Percentiles rank a stretch among this genome's conserved stretches.
Evolutionary conservation across 495 filamentous ascomycete species (phyloP).

Genomic region (Amorphotheca resinae): DNA sequence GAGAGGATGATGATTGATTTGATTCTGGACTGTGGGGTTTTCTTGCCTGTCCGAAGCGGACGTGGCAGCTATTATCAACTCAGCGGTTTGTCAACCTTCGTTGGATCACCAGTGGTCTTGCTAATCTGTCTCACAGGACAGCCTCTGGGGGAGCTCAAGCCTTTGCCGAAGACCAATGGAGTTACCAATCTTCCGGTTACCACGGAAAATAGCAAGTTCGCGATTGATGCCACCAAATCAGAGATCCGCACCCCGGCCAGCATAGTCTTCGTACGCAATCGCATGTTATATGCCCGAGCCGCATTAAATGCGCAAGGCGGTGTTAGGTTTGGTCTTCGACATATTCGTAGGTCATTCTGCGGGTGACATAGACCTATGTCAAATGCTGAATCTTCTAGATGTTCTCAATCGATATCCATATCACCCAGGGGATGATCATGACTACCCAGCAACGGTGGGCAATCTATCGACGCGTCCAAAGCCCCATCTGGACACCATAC

Average conservation of each 20-base stretch:
- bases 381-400: conserved; percentile 41
- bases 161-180: background rate
- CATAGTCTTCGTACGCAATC: conserved; percentile 67
- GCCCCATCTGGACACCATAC: conserved; percentile 31
- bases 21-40: conserved; percentile 68
- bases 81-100: conserved; percentile 43
- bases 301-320: conserved; percentile 51
- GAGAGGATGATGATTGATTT: conserved; percentile 74
- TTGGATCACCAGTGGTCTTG: conserved; percentile 3
- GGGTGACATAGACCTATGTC: too few relatives aligned
- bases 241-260: conserved; percentile 34
- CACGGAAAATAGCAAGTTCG: background rate
- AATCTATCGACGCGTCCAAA: background rate
- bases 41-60: conserved; percentile 45
- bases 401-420: conserved; percentile 63
- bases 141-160: conserved; percentile 15
- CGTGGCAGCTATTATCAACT: conserved; percentile 61
- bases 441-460: background rate
- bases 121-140: conserved; percentile 4
- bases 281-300: conserved; percentile 76
- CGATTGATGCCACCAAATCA: background rate
- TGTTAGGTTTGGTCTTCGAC: conserved; percentile 61
- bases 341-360: conserved; percentile 55
- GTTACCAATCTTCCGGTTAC: background rate
- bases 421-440: background rate